Evolutionary conservation across 2,329 filamentous ascomycete genomes (phyloP), one percentile per base, ranked within the genome.

Genomic region (Aureobasidium vineae): DNA sequence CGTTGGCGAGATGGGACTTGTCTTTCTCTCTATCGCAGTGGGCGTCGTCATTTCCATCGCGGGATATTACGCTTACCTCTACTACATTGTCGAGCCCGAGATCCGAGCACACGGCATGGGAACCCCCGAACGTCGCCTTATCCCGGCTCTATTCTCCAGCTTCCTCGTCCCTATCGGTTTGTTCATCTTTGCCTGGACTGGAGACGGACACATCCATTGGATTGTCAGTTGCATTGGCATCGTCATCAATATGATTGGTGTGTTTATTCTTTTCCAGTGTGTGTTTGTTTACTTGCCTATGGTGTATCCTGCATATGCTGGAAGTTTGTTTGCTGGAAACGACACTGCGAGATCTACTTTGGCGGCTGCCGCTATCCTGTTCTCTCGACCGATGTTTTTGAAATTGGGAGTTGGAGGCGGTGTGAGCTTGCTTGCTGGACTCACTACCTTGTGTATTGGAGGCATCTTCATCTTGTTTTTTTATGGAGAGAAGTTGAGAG

Each of bases 11-110:
- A 77, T 84, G 68, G 85, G 86, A 36, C 80, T 88, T 11, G 82
- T 86, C 52, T 89, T 89, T 78, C 77, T 86, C 57, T 84, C 82
- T 69, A 81, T 88, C 71, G 77, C 86, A 31, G 80, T 88, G n/a
- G 79, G 84, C 11, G 86, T 83, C 71, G 67, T 85, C 7, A 72
- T 87, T 66, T 84, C 82, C 45, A 77, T 85, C 45, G 63, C 56
- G 15, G 57, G 59, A 38, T 75, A 73, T 68, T 71, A 70, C 67
- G 28, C 66, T 19, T 74, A 71, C 64, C 40, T 72, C 61, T 69
- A 69, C 65, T 70, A 65, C 45, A 56, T 71, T 33, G 68, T 70
- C 23, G 71, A 71, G 53, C 72, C 71, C 5, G 68, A 71, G 36
- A 72, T 73, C 61, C 63, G 49, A 7, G 63, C 59, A 8, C 64